Percentiles rank a stretch among this genome's conserved stretches.
phyloP scores from a whole-genome alignment of 2,329 filamentous ascomycete species.

The Talaromyces rugulosus region DNA sequence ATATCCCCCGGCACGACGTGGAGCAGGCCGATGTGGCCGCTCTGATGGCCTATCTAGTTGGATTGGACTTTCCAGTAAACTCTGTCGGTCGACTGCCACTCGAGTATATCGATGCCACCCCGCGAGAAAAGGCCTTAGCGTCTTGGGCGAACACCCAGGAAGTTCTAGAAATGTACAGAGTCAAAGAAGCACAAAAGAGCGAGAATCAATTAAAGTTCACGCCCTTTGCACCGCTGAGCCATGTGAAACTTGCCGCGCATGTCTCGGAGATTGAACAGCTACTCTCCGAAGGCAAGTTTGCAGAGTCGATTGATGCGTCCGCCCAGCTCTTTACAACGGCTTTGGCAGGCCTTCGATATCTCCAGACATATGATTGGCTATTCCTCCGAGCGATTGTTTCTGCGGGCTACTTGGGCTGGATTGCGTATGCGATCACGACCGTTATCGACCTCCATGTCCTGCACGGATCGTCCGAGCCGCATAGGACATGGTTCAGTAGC shows the following conservation, averaged over 20 bases:
- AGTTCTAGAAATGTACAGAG: slow-evolving; percentile 91
- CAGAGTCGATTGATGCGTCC: slow-evolving; percentile 75
- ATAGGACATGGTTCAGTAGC: slow-evolving; percentile 57
- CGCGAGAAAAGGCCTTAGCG: slow-evolving; percentile 76
- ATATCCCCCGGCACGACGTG: slow-evolving; percentile 83
- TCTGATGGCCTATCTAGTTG: slow-evolving; percentile 88
- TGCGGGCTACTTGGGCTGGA: slow-evolving; percentile 89
- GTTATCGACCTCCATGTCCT: slow-evolving; percentile 87
- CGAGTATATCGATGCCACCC: slow-evolving; percentile 68
- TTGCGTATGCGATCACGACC: slow-evolving; percentile 82
- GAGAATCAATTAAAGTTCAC: slow-evolving; percentile 70
- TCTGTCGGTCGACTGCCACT: slow-evolving; percentile 91
- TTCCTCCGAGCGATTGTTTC: slow-evolving; percentile 89
- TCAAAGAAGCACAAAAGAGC: slow-evolving; percentile 86
- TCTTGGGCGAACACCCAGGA: slow-evolving; percentile 78
- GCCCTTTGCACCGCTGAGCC: slow-evolving; percentile 68
- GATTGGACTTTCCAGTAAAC: slow-evolving; percentile 88
- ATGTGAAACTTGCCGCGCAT: slow-evolving; percentile 60
- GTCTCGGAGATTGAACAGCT: slow-evolving; percentile 63
- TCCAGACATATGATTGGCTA: slow-evolving; percentile 98
- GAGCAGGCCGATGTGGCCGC: slow-evolving; percentile 90
- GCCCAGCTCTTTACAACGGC: slow-evolving; percentile 71
- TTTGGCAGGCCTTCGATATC: slow-evolving; percentile 79
- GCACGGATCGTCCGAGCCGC: slow-evolving; percentile 61
- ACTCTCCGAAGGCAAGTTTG: slow-evolving; percentile 62